Conservation (phyloP, 1,284 basidiomycete genomes). For the Xerocomus amazonicus region DNA sequence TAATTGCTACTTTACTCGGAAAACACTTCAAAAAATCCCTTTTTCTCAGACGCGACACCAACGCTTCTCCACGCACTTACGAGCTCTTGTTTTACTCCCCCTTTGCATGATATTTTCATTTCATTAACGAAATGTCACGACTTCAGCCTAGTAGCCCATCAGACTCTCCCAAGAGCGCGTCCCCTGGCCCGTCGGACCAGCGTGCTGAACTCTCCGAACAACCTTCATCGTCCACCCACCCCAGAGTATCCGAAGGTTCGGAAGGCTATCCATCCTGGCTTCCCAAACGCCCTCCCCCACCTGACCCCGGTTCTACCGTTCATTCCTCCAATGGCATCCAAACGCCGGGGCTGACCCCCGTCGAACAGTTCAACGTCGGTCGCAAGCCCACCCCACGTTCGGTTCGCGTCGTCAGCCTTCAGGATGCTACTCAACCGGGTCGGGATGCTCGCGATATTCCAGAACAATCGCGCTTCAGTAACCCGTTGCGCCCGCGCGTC, state of each 20-base stretch:
- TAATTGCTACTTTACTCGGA: conserved; percentile 18
- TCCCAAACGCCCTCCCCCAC: conserved; percentile 70
- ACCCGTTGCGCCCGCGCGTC: conserved; percentile 39
- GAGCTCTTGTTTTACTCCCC: conserved; percentile 28
- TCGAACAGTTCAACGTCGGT: conserved; percentile 49
- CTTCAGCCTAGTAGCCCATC: conserved; percentile 35
- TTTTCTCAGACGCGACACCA: conserved; percentile 31
- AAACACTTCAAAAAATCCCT: conserved; percentile 18
- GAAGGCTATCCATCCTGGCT: conserved; percentile 81
- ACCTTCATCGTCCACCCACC: conserved; percentile 36
- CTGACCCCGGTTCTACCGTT: conserved; percentile 66
- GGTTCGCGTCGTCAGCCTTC: conserved; percentile 70
- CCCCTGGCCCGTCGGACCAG: conserved; percentile 25
- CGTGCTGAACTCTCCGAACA: conserved; percentile 33
- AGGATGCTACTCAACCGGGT: conserved; percentile 41
- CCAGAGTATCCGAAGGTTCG: conserved; percentile 45
- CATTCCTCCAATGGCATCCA: conserved; percentile 51
- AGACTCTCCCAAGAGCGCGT: conserved; percentile 35
- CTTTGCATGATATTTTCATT: conserved; percentile 31
- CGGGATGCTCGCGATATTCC: conserved; percentile 44
- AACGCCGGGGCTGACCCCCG: conserved; percentile 39
- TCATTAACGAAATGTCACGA: conserved; percentile 48
- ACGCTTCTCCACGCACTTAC: conserved; percentile 31
- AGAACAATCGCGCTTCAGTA: conserved; percentile 46
- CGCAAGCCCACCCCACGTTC: conserved; percentile 73